These are phyloP conservation scores for Taphrina populina DNA, from an alignment of 1,139 yeast species.

Conservation along the genomic window DNA sequence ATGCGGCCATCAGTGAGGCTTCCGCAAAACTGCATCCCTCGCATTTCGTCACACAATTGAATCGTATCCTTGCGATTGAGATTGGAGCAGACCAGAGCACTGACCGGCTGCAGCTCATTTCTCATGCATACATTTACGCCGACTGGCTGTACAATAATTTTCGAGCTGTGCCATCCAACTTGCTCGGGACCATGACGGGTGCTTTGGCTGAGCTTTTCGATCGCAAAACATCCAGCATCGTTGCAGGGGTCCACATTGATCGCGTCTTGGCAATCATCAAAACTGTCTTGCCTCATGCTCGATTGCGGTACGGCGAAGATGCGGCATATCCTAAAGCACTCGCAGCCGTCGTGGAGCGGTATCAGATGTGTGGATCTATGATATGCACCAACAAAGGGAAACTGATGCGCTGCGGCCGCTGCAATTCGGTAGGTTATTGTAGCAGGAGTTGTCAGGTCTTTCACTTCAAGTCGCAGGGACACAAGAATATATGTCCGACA, in stretches of 20 bases:
- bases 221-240: constrained; percentile 1
- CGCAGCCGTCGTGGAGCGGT: not conserved
- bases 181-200: constrained; percentile 23
- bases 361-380: not conserved
- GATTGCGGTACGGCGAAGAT: constrained; percentile 9
- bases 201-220: constrained; percentile 17
- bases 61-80: constrained; percentile 19
- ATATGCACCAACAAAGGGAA: constrained; percentile 6
- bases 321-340: constrained; percentile 23
- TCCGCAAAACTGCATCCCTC: not conserved
- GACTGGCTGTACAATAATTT: constrained; percentile 5
- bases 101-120: not conserved
- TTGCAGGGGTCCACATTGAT: constrained; percentile 7
- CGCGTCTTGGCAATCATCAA: constrained; percentile 13
- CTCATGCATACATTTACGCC: constrained; percentile 6
- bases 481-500: constrained; percentile 4
- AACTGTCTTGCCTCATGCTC: constrained; percentile 4
- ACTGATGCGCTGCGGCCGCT: constrained; percentile 16
- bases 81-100: not conserved
- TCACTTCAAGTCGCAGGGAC: constrained; percentile 28
- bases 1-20: not conserved
- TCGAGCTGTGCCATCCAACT: not conserved
- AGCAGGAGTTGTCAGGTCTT: constrained; percentile 18
- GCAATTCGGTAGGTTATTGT: constrained; percentile 18
- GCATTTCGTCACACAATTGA: constrained; percentile 14